A percentile compares a stretch with the other conserved stretches of the same genome.
phyloP scores from a whole-genome alignment of 495 filamentous ascomycete genomes.

The Penicillium bovifimosum region DNA sequence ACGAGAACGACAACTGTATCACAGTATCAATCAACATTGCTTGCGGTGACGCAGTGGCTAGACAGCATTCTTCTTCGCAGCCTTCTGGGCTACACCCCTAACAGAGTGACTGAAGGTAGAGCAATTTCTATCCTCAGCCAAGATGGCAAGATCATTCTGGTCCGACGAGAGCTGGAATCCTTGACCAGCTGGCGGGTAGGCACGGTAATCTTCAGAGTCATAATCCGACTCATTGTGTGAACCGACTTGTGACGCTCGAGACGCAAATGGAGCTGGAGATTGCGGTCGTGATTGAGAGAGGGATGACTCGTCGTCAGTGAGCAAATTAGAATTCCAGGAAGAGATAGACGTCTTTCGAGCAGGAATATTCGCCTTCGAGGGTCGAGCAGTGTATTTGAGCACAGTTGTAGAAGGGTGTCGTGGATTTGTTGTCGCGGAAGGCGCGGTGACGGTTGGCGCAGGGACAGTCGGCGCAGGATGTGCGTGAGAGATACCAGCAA shows the following conservation, averaged over 20 bases:
- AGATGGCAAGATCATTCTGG: conserved; percentile 35
- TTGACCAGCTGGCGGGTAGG: conserved; percentile 63
- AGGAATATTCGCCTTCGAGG: background rate
- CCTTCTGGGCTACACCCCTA: conserved; percentile 17
- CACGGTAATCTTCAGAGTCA: conserved; percentile 45
- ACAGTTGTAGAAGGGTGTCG: background rate
- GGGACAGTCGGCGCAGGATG: background rate
- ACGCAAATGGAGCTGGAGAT: background rate
- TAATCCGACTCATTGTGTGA: conserved; percentile 23
- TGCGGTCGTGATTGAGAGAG: background rate
- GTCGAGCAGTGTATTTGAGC: background rate
- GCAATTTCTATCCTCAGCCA: conserved; percentile 39
- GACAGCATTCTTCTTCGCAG: background rate
- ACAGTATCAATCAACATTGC: background rate
- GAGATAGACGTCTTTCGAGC: background rate
- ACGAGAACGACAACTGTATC: background rate
- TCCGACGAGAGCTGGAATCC: conserved; percentile 35
- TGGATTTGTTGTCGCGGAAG: background rate
- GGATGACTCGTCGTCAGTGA: background rate
- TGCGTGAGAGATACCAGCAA: background rate
- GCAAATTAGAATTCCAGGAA: background rate
- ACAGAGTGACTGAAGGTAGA: conserved; percentile 42
- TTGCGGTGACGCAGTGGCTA: background rate
- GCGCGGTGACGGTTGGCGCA: too few relatives aligned
- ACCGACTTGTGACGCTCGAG: background rate